Evolutionary conservation across 192 early-diverging fungal genomes (phyloP), one percentile per base, ranked within the genome.

Genomic region (Rhizophagus sp.): DNA sequence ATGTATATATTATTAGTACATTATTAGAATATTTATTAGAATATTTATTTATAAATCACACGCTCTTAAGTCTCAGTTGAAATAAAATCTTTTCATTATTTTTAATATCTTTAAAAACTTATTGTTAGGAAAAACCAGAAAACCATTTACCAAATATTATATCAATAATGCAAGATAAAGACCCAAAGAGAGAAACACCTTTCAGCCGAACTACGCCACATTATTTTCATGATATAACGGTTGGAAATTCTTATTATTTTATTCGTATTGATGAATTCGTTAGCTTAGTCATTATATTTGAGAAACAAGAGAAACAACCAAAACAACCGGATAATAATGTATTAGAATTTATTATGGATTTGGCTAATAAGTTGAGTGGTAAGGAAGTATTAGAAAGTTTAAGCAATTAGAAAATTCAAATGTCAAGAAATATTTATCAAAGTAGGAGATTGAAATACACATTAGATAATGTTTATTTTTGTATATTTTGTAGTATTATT

Each of bases 61-160:
- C 11, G 44, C 9, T 47, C 10, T 13, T 47, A 47, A 44, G 41
- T 44, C 41, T 1, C 41, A 44, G 10, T 44, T 44, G 30, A 30
- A 30, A 30, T 30, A 30, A 30, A 30, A 30, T 30, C 30, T 30
- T 9, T 44, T 44, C 34, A 2, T 4, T 3, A 36, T 10, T 44
- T 44, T 44, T 44, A 10, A 10, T 44, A 10, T 44, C 30, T 30
- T 30, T 30, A 30, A 1, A 1, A 12, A 47, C 11, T 47, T 12
- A 12, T 47, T 47, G 12, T 47, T 47, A 47, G 44, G 44, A 47
- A 47, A 47, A 47, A 47, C 44, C 83, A 13, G 78, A 72, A 52
- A 75, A 83, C n/a, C 87, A 86, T 79, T 69, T 82, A 52, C 83
- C 84, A 5, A 88, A 82, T 44, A 83, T 84, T 44, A 85, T 88